Base-by-base conservation (phyloP, 768 basidiomycete genomes). In the Rhizopogon vulgaris region DNA sequence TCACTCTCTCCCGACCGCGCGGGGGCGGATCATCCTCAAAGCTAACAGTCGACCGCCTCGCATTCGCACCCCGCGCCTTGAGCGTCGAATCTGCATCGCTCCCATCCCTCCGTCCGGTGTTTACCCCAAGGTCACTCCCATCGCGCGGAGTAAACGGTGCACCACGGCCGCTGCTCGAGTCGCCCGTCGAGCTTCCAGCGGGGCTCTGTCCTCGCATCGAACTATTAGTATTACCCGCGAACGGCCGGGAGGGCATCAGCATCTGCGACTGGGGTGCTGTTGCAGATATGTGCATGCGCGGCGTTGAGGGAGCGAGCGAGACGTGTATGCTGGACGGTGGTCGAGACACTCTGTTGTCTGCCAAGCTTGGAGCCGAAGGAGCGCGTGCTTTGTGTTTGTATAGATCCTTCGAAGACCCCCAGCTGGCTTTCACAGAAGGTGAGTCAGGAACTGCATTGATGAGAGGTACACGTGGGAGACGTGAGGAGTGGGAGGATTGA, bases 91-190 rank as follows among this genome's bases (percentile, higher is more conserved):
- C 62, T 15, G 53, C 49, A 25, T 67, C 67, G 12, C 53, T 56
- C 25, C 41, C 47, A 15, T 60, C 52, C 12, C 67, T 61, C 47
- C 52, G 58, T 41, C 52, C 38, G 41, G 58, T 51, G 14, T 58
- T 60, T 22, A 53, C 45, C 3, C 64, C 62, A 37, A 76, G 60
- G 32, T 91, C 90, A 57, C 87, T 89, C 24, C 87, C 90, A 60
- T 90, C 89, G 38, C 77, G 71, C 4, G 90, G 90, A 14, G 90
- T 92, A 42, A 85, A 71, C 10, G 90, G 90, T 15, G 78, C 77
- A 14, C 57, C 57, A 34, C 83, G 73, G 14, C 87, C 86, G 59
- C 83, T 87, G 55, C 87, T 91, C 53, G 89, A 90, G 62, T 86
- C 89, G 6, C 90, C 90, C 12, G 85, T 89, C 28, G 90, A 92